These are phyloP conservation scores for Aspergillus sp. DNA, from an alignment of 2,329 filamentous ascomycete genomes.

Conservation along the genomic window DNA sequence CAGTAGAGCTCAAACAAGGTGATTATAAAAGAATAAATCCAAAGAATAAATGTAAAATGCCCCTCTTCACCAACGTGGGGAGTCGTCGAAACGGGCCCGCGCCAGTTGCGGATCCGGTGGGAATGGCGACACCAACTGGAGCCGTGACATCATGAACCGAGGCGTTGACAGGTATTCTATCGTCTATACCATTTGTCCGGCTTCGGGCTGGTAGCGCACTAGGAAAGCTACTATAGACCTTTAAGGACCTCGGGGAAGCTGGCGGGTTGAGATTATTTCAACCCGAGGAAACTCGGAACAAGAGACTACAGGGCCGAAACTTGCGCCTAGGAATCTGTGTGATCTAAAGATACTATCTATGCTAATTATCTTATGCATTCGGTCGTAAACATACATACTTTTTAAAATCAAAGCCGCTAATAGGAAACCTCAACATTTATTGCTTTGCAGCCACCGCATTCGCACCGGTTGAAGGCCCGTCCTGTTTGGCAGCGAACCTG, in stretches of 20 bases:
- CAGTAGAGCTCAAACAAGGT: background rate
- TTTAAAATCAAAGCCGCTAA: background rate
- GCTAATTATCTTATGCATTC: background rate
- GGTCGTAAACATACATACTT: background rate
- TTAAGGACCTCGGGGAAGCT: background rate
- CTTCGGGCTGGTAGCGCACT: too few relatives aligned
- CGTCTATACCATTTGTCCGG: too few relatives aligned
- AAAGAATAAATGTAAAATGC: background rate
- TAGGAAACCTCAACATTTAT: background rate
- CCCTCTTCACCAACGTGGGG: background rate
- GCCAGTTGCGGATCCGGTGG: slow-evolving; percentile 14
- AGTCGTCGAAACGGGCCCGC: background rate
- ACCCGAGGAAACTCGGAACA: background rate
- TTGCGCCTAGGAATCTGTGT: background rate
- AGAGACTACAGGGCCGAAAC: background rate
- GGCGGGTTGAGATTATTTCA: background rate
- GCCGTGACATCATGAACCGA: slow-evolving; percentile 16
- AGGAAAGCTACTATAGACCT: background rate
- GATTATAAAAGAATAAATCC: background rate
- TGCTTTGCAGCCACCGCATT: slow-evolving; percentile 17
- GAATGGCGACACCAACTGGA: slow-evolving; percentile 12
- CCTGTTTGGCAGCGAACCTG: slow-evolving; percentile 50
- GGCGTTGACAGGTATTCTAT: too few relatives aligned
- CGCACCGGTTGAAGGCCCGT: slow-evolving; percentile 12
- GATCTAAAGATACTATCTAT: background rate